Percentiles rank a stretch among this genome's conserved stretches.
Evolutionary conservation across 768 basidiomycete genomes (phyloP).

Genomic region (Termitomyces bulborhizus): DNA sequence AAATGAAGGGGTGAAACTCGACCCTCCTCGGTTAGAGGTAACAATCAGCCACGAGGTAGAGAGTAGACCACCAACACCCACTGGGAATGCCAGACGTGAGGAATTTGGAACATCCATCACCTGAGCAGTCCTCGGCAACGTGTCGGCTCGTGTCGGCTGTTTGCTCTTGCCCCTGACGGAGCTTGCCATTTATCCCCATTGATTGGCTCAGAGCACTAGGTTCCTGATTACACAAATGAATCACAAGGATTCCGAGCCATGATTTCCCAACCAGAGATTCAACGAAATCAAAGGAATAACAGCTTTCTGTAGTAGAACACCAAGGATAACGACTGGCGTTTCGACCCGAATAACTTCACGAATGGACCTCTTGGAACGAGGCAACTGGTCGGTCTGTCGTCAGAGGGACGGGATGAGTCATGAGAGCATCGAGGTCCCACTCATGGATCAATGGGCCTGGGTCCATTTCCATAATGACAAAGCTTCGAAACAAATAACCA

Average conservation of each 20-base stretch:
- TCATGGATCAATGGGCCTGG: background rate
- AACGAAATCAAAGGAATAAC: background rate
- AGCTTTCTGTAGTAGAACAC: background rate
- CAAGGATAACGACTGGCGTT: background rate
- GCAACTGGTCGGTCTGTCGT: too few species aligned
- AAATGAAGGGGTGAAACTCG: conserved; percentile 14
- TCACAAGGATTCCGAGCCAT: too few species aligned
- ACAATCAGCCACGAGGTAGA: conserved; percentile 14
- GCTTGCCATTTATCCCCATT: too few species aligned
- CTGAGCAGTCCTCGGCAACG: conserved; percentile 11
- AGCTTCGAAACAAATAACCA: background rate
- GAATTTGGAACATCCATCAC: conserved; percentile 8
- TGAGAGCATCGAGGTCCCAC: background rate
- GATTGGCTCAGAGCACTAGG: background rate
- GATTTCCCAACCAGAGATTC: background rate
- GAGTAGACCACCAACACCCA: background rate
- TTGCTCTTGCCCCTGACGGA: conserved; percentile 8
- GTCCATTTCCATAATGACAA: background rate
- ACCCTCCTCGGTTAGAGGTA: background rate
- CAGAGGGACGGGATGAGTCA: background rate
- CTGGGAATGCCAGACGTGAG: too few species aligned
- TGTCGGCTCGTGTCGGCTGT: conserved; percentile 5
- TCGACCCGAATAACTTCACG: background rate
- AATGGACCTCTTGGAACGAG: background rate
- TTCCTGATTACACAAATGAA: background rate